A percentile compares a stretch with the other conserved stretches of the same genome.
phyloP scores from a whole-genome alignment of 331 rosid species.

The Quercus tomentella region DNA sequence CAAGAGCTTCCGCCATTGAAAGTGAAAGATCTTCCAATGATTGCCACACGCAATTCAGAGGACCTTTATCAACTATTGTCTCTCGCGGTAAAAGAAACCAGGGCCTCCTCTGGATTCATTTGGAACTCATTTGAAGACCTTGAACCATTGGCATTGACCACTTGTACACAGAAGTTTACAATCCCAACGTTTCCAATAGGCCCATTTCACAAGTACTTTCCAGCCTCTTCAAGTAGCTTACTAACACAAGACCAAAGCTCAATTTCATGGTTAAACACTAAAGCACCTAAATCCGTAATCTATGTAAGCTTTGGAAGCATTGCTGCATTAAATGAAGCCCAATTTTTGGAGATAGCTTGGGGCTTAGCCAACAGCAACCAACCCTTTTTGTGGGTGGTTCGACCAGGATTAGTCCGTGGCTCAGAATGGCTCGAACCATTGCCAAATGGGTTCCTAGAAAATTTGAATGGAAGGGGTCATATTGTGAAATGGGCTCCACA shows the following conservation, averaged over 20 bases:
- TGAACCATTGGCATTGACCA: constrained; percentile 20
- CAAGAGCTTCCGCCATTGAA: constrained; percentile 44
- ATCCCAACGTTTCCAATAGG: constrained; percentile 42
- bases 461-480: constrained; percentile 11
- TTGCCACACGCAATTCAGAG: constrained; percentile 12
- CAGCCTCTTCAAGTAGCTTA: constrained; percentile 23
- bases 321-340: constrained; percentile 11
- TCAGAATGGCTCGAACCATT: constrained; percentile 29
- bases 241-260: constrained; percentile 31
- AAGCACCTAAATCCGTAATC: constrained; percentile 23
- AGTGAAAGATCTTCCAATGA: constrained; percentile 47
- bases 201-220: constrained; percentile 33
- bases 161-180: constrained; percentile 8
- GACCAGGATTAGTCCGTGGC: constrained; percentile 19
- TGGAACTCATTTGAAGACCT: constrained; percentile 40
- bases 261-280: constrained; percentile 42
- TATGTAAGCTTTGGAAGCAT: constrained; percentile 48
- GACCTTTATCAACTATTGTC: constrained; percentile 15
- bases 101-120: constrained; percentile 29
- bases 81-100: constrained; percentile 8
- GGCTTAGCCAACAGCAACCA: constrained; percentile 34
- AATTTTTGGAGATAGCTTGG: constrained; percentile 40
- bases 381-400: constrained; percentile 45
- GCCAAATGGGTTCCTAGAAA: constrained; percentile 26
- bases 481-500: constrained; percentile 58